Evolutionary conservation across 352 stramenopile species (phyloP).

Genomic region (Globisporangium spinosum): DNA sequence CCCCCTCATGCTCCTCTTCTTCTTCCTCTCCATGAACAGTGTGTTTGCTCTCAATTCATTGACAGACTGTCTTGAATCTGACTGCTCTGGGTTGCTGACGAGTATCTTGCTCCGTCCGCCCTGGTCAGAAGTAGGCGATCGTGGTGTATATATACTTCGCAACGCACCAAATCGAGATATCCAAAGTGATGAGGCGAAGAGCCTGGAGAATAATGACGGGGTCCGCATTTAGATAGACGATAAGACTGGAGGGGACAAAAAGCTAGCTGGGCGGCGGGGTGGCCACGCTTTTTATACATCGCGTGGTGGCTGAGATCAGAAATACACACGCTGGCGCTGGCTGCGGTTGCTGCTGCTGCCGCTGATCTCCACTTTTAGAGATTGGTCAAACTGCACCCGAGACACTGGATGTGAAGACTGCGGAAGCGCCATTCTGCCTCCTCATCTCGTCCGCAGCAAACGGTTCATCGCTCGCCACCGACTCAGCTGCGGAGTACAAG

Average conservation of each 20-base stretch:
- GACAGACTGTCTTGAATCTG: background rate
- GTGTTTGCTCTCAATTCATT: background rate
- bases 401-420: slow-evolving; percentile 1
- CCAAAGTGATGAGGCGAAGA: background rate
- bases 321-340: background rate
- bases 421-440: slow-evolving; percentile 2
- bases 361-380: slow-evolving; percentile 3
- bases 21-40: background rate
- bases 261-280: background rate
- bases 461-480: background rate
- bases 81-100: background rate
- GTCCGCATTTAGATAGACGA: background rate
- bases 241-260: background rate
- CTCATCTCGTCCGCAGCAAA: background rate
- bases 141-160: background rate
- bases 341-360: background rate
- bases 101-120: background rate
- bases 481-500: background rate
- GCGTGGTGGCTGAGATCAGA: background rate
- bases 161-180: background rate
- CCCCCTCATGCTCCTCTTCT: background rate
- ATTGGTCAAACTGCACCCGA: background rate
- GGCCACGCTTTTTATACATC: background rate
- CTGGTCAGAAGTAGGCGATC: background rate
- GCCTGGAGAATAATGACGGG: background rate